A percentile compares a stretch with the other conserved stretches of the same genome.
These are phyloP conservation scores for Yarrowia hollandica DNA, from an alignment of 805 yeast species.

Conservation along the genomic window DNA sequence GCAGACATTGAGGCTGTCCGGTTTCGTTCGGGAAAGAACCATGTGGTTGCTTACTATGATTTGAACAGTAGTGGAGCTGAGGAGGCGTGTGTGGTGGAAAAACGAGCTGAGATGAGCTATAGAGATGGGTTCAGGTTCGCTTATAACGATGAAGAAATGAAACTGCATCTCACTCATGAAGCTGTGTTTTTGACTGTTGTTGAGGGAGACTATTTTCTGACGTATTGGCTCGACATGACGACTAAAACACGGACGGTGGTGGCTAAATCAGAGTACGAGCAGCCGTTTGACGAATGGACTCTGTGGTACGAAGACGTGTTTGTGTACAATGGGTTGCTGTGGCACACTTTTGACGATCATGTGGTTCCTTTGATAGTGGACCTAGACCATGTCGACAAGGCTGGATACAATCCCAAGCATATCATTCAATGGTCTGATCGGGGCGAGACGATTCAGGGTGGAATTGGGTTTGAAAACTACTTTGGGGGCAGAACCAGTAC, in stretches of 20 bases:
- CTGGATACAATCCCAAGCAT: background rate
- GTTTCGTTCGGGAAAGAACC: background rate
- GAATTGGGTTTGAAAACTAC: background rate
- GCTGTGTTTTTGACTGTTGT: background rate
- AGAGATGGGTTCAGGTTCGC: background rate
- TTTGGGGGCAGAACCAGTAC: background rate
- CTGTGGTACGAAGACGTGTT: background rate
- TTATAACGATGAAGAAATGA: background rate
- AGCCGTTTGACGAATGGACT: background rate
- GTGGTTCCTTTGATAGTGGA: background rate
- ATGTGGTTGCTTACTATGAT: background rate
- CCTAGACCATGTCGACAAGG: background rate
- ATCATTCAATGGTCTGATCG: background rate
- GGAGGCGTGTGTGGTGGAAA: background rate
- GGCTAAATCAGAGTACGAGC: background rate
- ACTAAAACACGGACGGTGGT: background rate
- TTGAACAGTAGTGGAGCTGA: background rate
- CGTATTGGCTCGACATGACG: background rate
- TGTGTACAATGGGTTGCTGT: background rate
- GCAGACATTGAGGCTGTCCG: background rate
- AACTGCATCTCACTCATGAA: background rate
- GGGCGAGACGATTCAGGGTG: background rate
- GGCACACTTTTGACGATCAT: background rate
- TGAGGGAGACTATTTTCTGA: background rate
- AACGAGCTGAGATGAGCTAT: background rate